Percentiles rank a stretch among this genome's conserved stretches.
phyloP scores from a whole-genome alignment of 78 protist genomes.

The Dictyostelium citrinum region DNA sequence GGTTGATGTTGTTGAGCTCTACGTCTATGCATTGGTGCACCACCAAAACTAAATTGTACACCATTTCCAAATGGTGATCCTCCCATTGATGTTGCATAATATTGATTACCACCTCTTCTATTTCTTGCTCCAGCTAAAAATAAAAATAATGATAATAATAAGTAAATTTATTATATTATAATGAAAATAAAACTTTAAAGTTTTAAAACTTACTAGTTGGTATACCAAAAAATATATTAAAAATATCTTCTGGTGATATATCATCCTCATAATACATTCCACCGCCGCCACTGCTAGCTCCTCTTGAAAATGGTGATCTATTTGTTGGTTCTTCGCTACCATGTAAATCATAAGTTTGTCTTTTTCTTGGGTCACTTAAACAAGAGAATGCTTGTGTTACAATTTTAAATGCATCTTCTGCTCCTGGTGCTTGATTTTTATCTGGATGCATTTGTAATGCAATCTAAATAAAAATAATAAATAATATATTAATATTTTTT shows the following conservation, averaged over 20 bases:
- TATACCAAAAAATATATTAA: slow-evolving; percentile 65
- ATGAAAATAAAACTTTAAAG: too few species aligned
- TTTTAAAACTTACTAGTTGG: slow-evolving; percentile 24
- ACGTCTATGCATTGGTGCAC: neutral
- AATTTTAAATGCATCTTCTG: slow-evolving; percentile 83
- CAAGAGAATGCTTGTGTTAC: slow-evolving; percentile 72
- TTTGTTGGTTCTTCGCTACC: slow-evolving; percentile 31
- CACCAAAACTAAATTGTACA: slow-evolving; percentile 29
- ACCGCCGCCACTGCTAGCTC: neutral
- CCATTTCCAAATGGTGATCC: slow-evolving; percentile 21
- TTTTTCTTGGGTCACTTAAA: slow-evolving; percentile 43
- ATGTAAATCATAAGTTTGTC: slow-evolving; percentile 61
- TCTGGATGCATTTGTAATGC: slow-evolving; percentile 85
- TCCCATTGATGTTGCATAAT: neutral
- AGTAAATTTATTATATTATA: neutral
- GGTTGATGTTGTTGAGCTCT: neutral
- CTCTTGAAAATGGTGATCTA: slow-evolving; percentile 40
- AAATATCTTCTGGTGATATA: slow-evolving; percentile 63
- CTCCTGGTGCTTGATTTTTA: slow-evolving; percentile 83
- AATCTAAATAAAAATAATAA: neutral
- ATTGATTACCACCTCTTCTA: neutral
- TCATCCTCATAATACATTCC: slow-evolving; percentile 40
- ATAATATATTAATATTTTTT: neutral
- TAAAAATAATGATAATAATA: neutral
- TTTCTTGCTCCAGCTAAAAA: neutral